Percentiles rank a stretch among this genome's conserved stretches.
Conservation (phyloP, 2,329 filamentous ascomycete genomes). For the Cytospora leucostoma region DNA sequence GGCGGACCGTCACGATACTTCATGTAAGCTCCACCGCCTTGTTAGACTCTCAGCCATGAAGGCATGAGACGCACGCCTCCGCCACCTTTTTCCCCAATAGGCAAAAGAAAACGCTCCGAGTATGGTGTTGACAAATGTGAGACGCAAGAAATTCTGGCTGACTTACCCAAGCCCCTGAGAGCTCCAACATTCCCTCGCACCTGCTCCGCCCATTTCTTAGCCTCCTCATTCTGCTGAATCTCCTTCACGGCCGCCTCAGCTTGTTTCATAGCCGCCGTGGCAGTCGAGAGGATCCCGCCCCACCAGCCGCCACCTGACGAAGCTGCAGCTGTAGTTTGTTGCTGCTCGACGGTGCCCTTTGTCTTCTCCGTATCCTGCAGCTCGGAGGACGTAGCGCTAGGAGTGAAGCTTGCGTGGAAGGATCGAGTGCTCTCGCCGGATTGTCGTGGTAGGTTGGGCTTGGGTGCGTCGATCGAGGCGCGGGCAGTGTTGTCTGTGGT, state of each 20-base stretch:
- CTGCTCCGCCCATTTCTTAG: conserved; percentile 93
- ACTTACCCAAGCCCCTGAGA: conserved; percentile 72
- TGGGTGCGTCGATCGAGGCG: conserved; percentile 65
- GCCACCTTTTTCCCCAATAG: not conserved
- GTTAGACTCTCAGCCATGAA: not conserved
- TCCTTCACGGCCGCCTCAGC: conserved; percentile 92
- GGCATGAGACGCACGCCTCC: not conserved
- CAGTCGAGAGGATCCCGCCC: conserved; percentile 81
- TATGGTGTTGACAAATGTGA: not conserved
- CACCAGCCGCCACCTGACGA: conserved; percentile 37
- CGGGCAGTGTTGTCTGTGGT: conserved; percentile 53
- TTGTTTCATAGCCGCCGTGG: conserved; percentile 84
- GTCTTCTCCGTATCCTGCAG: conserved; percentile 57
- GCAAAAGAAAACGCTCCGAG: not conserved
- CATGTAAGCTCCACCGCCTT: not conserved
- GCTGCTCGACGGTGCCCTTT: conserved; percentile 49
- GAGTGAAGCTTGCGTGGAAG: conserved; percentile 71
- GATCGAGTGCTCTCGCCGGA: conserved; percentile 76
- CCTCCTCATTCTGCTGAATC: conserved; percentile 94
- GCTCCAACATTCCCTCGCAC: conserved; percentile 85
- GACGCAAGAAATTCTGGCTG: not conserved
- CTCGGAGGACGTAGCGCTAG: conserved; percentile 65
- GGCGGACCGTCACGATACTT: not conserved
- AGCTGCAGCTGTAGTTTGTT: conserved; percentile 33
- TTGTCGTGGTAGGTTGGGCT: conserved; percentile 55